Evolutionary conservation across 495 filamentous ascomycete species (phyloP), one percentile per base, ranked within the genome.

Genomic region (Penicillium antarcticum): DNA sequence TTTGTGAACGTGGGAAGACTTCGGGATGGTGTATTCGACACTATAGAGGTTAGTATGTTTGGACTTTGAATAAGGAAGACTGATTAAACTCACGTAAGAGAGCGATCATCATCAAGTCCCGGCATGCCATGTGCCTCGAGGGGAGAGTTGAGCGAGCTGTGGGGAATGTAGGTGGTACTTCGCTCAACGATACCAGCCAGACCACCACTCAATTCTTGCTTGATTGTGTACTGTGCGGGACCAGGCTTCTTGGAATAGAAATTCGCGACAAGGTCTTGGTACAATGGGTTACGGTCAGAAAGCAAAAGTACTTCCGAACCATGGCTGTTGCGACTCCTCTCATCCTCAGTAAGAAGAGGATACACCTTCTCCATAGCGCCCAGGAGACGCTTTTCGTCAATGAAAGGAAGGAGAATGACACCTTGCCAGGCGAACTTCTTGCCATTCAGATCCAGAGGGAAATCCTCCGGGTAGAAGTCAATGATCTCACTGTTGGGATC

Each of bases 341-440:
- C 95, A 36, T 95, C 92, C 7, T 82, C 74, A 26, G 81, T 86
- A 9, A 99, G 75, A 7, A 88, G 71, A 43, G 86, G 89, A 55
- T 94, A 92, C 56, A 87, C 88, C 58, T 84, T 87, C 14, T 81
- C 73, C 82, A 96, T 92, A 5, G 95, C 94, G 18, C 80, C 76
- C 17, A 97, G 77, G 16, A 99, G 72, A 29, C 92, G 82, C 45
- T 85, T 85, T 71, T 94, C 94, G 65, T 99, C 91, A 57, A 99
- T 97, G 69, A 96, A 99, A 0, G 94, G 94, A 16, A 99, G 81
- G 24, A 97, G 73, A 18, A 88, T 89, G 36, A 97, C 90, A 55
- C 94, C 94, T 62, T 99, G 92, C 94, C 94, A 99, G 2, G 90
- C 88, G 69, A 95, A 95, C 64, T 97, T 99, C 76, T 97, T 97